Base-by-base conservation (phyloP, 371 early-diverging fungal genomes). In the Rozella allomycis region DNA sequence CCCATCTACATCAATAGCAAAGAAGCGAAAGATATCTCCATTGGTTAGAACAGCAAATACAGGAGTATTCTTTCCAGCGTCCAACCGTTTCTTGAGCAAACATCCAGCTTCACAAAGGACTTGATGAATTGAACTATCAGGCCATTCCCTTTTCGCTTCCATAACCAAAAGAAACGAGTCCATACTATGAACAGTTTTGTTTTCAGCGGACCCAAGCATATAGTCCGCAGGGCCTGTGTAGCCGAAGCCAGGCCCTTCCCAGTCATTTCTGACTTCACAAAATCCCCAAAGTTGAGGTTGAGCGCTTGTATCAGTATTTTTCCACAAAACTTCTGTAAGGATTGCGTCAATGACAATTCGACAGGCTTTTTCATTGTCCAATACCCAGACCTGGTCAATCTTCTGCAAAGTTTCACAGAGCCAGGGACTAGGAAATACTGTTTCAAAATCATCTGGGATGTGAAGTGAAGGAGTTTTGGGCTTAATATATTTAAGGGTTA, bases 331-430 rank as follows among this genome's bases (percentile, higher is more conserved):
- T 21, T 41, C 41, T 9, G 20, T 9, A 10, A 43, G 17, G 3
- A 41, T 26, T 13, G 45, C 42, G 30, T 41, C 41, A 28, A 41
- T 41, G 20, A 28, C 5, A 7, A 43, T 32, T 26, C 41, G 29
- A 35, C 41, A 41, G n/a, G 40, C 37, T 30, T 41, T 41, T 28
- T 41, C 42, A 18, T 41, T 41, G 40, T 41, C 43, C 42, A 41
- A 20, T 5, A 41, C 41, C 8, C n/a, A 42, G 9, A 41, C 9
- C 5, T n/a, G n/a, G n/a, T n/a, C n/a, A n/a, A n/a, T n/a, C n/a
- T n/a, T n/a, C n/a, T n/a, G n/a, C n/a, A n/a, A n/a, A n/a, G n/a
- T n/a, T n/a, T n/a, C n/a, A n/a, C n/a, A n/a, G n/a, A n/a, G n/a
- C n/a, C n/a, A n/a, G n/a, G n/a, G n/a, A n/a, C n/a, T n/a, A n/a